Conservation (phyloP, 2,329 filamentous ascomycete genomes). For the Spiromastix sp. region DNA sequence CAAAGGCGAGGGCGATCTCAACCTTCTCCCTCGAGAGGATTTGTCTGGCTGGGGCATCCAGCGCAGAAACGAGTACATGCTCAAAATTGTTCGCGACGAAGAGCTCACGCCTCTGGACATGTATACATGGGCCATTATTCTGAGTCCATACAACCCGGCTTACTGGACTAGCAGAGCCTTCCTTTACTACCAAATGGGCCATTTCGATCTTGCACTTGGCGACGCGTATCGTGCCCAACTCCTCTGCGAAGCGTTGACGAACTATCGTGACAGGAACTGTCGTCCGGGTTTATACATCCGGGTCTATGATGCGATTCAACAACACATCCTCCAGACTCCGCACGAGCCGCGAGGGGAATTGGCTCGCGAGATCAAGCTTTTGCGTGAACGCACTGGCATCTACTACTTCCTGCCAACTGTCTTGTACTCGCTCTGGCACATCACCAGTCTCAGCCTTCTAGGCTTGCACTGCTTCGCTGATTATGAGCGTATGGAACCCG, state of each 20-base stretch:
- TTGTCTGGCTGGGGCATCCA: constrained; percentile 20
- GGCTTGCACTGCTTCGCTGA: constrained; percentile 23
- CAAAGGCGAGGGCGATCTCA: constrained; percentile 14
- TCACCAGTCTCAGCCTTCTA: constrained; percentile 21
- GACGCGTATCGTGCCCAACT: constrained; percentile 26
- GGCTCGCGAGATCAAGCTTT: constrained; percentile 8
- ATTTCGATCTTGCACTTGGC: constrained; percentile 27
- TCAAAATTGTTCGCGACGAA: constrained; percentile 11
- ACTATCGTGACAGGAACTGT: constrained; percentile 13
- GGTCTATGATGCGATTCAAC: constrained; percentile 23
- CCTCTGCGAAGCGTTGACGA: constrained; percentile 22
- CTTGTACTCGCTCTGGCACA: constrained; percentile 19
- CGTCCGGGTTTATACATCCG: constrained; percentile 20
- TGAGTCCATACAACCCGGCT: constrained; percentile 27
- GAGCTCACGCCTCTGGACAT: constrained; percentile 21
- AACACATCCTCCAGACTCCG: constrained; percentile 19
- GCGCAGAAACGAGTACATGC: constrained; percentile 10
- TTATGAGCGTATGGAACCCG: constrained; percentile 14
- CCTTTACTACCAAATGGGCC: constrained; percentile 22
- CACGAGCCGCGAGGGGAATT: constrained; percentile 6
- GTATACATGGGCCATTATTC: constrained; percentile 25
- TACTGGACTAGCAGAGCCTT: constrained; percentile 29
- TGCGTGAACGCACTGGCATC: constrained; percentile 18
- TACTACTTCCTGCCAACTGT: constrained; percentile 21
- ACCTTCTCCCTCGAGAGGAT: constrained; percentile 16